Base-by-base conservation (phyloP, 2,329 filamentous ascomycete genomes). In the Neonectria sp. region DNA sequence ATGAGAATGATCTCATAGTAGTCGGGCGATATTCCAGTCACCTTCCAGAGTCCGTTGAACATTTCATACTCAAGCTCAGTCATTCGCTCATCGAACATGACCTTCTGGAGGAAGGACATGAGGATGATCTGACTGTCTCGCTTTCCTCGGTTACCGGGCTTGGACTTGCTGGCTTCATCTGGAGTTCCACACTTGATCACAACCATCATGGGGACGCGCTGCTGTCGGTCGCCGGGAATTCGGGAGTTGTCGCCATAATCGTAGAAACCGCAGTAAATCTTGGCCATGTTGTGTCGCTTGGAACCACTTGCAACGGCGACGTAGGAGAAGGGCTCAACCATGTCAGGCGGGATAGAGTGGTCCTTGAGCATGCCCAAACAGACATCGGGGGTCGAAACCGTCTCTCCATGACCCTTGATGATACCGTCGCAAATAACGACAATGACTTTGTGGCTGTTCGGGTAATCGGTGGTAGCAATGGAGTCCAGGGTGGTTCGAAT, bases 51-150 rank as follows among this genome's bases (percentile, higher is more conserved):
- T 60, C 96, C 96, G 79, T 98, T 99, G 86, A 99, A 99, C 93
- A 99, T 98, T 79, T 99, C 96, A 78, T 95, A 99, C 81, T 99
- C 96, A 59, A 99, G 91, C 81, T 99, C 95, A 21, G 97, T 99
- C 96, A 99, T 99, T 69, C 96, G 93, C 83, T 99, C 97, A 80
- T 99, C 96, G 77, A 99, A 99, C 96, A 99, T 99, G 78, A 99
- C 96, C 85, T 99, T 99, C 80, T 99, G 96, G 74, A 99, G 85
- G 88, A 99, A 99, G 6, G 95, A 98, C 96, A 99, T 99, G 73
- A 99, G 88, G 75, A 99, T 96, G 78, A 99, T 98, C 82, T 99
- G 96, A 85, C 94, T 97, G 87, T 99, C 96, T 79, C 96, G 94
- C 87, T 99, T 99, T 82, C 96, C 97, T 83, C 96, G 91, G 83